These are phyloP conservation scores for Auriscalpium vulgare DNA, from an alignment of 768 basidiomycete genomes.

Conservation along the genomic window DNA sequence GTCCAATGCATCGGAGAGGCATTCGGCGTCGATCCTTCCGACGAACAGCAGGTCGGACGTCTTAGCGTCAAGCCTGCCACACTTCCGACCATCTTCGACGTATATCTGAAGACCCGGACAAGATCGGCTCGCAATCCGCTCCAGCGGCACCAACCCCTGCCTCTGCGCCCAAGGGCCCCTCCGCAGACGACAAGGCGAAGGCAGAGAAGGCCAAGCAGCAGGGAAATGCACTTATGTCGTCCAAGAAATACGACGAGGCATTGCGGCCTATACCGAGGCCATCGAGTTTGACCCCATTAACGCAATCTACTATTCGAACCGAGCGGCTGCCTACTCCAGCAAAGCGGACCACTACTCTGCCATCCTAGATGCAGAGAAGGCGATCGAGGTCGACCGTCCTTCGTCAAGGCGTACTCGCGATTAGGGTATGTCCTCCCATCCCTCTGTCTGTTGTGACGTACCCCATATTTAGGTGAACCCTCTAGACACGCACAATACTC, in stretches of 20 bases:
- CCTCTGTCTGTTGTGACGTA: too few species aligned
- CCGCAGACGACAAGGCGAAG: constrained; percentile 58
- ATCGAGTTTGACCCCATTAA: constrained; percentile 71
- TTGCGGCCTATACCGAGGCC: constrained; percentile 78
- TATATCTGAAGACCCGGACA: constrained; percentile 83
- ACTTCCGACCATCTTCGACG: constrained; percentile 80
- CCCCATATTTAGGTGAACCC: background rate
- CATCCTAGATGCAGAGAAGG: constrained; percentile 80
- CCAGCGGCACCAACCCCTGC: constrained; percentile 25
- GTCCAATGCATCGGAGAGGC: constrained; percentile 97
- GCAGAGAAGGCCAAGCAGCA: constrained; percentile 70
- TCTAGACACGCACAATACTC: constrained; percentile 87
- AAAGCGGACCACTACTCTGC: constrained; percentile 78
- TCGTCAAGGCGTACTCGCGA: constrained; percentile 88
- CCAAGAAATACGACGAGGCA: constrained; percentile 82
- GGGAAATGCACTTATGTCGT: constrained; percentile 79
- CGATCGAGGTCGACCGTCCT: constrained; percentile 75
- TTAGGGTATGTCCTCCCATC: constrained; percentile 57
- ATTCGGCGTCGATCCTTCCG: constrained; percentile 77
- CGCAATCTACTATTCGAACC: constrained; percentile 92
- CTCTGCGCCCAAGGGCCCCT: constrained; percentile 35
- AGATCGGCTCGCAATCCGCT: constrained; percentile 31
- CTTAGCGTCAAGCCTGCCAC: constrained; percentile 75
- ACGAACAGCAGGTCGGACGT: constrained; percentile 50
- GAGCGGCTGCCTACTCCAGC: constrained; percentile 89